Base-by-base conservation (phyloP, 768 basidiomycete species). In the Boletus vinaceobasis region DNA sequence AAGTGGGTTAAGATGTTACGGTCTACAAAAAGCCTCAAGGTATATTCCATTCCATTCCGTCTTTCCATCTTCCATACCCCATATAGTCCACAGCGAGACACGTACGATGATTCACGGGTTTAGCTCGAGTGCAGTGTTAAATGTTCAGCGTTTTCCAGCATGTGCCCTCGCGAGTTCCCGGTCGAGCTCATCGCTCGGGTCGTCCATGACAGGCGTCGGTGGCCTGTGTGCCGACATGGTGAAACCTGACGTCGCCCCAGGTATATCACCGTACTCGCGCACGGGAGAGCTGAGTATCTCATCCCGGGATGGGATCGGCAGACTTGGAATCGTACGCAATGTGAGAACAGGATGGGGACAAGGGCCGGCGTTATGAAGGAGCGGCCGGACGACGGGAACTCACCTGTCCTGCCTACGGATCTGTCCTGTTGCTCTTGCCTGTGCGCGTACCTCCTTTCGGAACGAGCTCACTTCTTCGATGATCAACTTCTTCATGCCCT, bases 401-500 rank as follows among this genome's bases (percentile, higher is more conserved):
- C 53, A 88, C 89, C 85, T 90, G 58, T 90, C 89, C 68, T 90
- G 87, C 48, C 86, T 77, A 48, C 87, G 85, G 43, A 88, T 81
- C 67, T 89, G 88, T 5, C 84, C 84, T 10, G 83, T 75, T 1
- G 82, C 83, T 36, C 88, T 77, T 13, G 88, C 84, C 64, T 94
- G 92, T n/a, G 81, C 79, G 52, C 96, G 83, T 8, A 98, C 95
- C 68, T 94, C 86, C 9, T 87, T 81, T 36, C 97, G 85, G 84
- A 99, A 98, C 13, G 79, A 69, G 56, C 84, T 85, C 37, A 98
- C 96, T 71, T 98, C 95, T 29, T 95, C 84, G 23, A 98, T 85
- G 62, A 99, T 99, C 68, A 98, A 73, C 59, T 82, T 84, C 73
- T 96, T 92, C 97, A 99, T 99, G 9, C 97, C 97, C 43, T 96